Conservation (phyloP, 257 asterid genomes). For the Ilex aquifolium region DNA sequence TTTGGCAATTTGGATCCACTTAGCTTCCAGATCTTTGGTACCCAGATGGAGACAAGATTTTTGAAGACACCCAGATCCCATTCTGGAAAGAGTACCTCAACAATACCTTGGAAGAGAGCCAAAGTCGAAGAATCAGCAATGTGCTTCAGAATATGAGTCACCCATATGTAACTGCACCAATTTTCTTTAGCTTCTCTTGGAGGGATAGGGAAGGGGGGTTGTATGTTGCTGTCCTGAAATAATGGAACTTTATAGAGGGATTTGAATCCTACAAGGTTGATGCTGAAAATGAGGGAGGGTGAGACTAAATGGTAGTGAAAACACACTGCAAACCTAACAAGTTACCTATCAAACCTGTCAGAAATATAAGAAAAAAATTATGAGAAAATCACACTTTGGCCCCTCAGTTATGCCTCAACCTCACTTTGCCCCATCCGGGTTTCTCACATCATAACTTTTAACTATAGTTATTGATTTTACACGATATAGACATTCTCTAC, state of each 20-base stretch:
- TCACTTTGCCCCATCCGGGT: no score
- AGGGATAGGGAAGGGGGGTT: neutral
- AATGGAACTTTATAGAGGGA: slow-evolving; percentile 19
- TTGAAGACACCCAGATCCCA: slow-evolving; percentile 49
- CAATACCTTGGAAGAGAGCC: slow-evolving; percentile 28
- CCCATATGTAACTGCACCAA: no score
- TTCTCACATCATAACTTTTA: no score
- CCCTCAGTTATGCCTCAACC: no score
- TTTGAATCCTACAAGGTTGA: slow-evolving; percentile 15
- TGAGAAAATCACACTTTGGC: no score
- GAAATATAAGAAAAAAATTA: neutral
- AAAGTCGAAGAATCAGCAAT: slow-evolving; percentile 36
- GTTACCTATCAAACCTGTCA: slow-evolving; percentile 11
- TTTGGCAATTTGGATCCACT: slow-evolving; percentile 27
- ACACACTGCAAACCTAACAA: slow-evolving; percentile 14
- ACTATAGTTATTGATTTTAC: no score
- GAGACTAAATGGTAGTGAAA: slow-evolving; percentile 17
- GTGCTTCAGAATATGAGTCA: slow-evolving; percentile 15
- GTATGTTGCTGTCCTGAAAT: slow-evolving; percentile 8
- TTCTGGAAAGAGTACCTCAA: slow-evolving; percentile 26
- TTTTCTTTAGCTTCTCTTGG: neutral
- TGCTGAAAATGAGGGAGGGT: slow-evolving; percentile 12
- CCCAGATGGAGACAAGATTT: slow-evolving; percentile 27
- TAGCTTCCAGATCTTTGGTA: slow-evolving; percentile 18
- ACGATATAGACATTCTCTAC: no score